Conservation (phyloP, 176 grass and related monocot species). For the Eragrostis curvula region DNA sequence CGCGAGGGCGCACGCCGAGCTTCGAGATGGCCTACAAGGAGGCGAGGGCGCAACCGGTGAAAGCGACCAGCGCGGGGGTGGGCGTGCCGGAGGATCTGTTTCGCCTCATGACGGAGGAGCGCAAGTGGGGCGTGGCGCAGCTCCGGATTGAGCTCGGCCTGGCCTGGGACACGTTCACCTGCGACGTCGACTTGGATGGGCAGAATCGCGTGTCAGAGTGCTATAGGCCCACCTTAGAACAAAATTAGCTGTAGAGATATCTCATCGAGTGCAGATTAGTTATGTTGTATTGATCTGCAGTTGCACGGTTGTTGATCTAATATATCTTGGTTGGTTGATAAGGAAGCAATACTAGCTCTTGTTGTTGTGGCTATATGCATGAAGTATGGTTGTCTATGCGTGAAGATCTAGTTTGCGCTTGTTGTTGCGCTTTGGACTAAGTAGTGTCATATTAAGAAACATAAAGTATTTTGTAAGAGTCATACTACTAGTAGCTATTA, state of each 20-base stretch:
- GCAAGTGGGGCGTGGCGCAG: constrained; percentile 15
- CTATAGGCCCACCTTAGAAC: not conserved
- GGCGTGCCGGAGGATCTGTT: constrained; percentile 15
- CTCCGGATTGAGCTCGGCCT: not conserved
- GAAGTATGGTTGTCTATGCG: no score
- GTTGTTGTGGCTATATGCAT: no score
- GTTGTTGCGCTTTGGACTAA: no score
- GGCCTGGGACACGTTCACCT: not conserved
- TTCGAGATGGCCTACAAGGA: not conserved
- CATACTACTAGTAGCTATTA: no score
- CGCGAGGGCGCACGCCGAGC: constrained; percentile 9
- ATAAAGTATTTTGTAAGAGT: no score
- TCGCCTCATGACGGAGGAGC: constrained; percentile 27
- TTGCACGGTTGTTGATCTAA: no score
- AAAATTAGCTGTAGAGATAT: not conserved
- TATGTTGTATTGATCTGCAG: no score
- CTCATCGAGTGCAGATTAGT: no score
- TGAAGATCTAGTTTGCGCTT: no score
- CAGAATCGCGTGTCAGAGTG: not conserved
- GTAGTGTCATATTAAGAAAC: no score
- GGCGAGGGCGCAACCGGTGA: not conserved
- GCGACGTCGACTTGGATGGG: not conserved
- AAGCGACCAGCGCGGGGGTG: constrained; percentile 14
- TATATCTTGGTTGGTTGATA: no score
- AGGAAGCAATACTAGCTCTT: no score